Base-by-base conservation (phyloP, 495 filamentous ascomycete genomes). In the Penicillium psychrofluorescens region DNA sequence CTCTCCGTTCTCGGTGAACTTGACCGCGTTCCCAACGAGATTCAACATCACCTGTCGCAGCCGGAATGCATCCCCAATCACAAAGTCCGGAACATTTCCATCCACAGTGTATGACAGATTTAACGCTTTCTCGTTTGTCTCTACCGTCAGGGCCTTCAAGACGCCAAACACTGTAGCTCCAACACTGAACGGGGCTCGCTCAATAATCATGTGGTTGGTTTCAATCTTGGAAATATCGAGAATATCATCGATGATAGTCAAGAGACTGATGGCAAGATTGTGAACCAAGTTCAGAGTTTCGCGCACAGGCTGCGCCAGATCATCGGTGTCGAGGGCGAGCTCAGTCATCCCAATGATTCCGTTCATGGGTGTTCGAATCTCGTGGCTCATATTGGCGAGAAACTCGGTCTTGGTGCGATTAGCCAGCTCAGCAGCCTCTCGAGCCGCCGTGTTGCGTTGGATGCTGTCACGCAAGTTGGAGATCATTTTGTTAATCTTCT, bases 401-500 rank as follows among this genome's bases (percentile, higher is more conserved):
- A 84, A 84, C 36, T 80, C 77, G 11, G 71, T 77, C 56, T 81
- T 81, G 43, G 78, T 63, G 51, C 76, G 76, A 61, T 64, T 82
- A 63, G 57, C 80, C 73, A 62, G 71, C 49, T 81, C 77, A 14
- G 76, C 70, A 29, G 68, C 67, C 48, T 75, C 74, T 30, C 76
- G 62, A 49, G 81, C 55, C 30, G 58, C 51, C 2, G 54, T 54
- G 35, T 59, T 59, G 39, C 55, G 55, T 38, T 61, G 60, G 9
- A 63, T 63, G 27, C 60, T 63, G 31, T 95, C 89, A 35, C 88
- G 74, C 49, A 95, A 62, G 54, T 88, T 89, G 61, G 79, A 87
- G 14, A 95, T 86, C 89, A 95, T 95, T 65, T 90, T 84, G 53
- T 95, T 95, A 71, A 95, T 95, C 68, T 95, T 95, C 42, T 86